phyloP scores from a whole-genome alignment of 2,329 filamentous ascomycete species.

The Colletotrichum spinosum region DNA sequence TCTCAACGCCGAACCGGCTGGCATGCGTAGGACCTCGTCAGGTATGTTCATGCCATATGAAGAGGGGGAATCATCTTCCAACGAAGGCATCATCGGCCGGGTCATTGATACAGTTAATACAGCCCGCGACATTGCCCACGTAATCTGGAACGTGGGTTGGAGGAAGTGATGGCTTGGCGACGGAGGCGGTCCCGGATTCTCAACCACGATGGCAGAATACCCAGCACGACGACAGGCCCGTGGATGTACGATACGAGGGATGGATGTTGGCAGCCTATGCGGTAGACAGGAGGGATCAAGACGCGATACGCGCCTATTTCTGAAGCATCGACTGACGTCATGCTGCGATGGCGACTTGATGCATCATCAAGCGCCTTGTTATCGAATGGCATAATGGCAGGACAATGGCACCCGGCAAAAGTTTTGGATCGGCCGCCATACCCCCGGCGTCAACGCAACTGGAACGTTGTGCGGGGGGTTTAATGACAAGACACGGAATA shows the following conservation, averaged over 20 bases:
- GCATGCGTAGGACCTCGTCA: conserved; percentile 82
- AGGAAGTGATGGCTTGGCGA: conserved; percentile 56
- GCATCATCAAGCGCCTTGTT: conserved; percentile 24
- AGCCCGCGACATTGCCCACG: conserved; percentile 76
- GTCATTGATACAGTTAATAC: conserved; percentile 86
- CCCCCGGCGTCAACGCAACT: conserved; percentile 22
- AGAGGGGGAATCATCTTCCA: conserved; percentile 73
- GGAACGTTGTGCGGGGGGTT: conserved; percentile 24
- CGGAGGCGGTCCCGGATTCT: conserved; percentile 7
- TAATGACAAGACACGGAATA: conserved; percentile 33
- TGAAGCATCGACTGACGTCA: conserved; percentile 17
- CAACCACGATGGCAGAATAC: conserved; percentile 8
- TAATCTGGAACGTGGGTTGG: conserved; percentile 79
- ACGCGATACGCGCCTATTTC: background rate
- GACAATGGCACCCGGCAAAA: conserved; percentile 25
- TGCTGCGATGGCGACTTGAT: conserved; percentile 7
- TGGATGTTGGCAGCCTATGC: background rate
- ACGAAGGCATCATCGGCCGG: conserved; percentile 77
- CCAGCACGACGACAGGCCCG: conserved; percentile 17
- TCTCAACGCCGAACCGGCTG: conserved; percentile 64
- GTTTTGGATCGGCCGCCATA: conserved; percentile 4
- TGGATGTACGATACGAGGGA: conserved; percentile 30
- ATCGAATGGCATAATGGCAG: conserved; percentile 11
- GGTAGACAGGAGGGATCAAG: background rate
- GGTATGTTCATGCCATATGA: conserved; percentile 94